A percentile compares a stretch with the other conserved stretches of the same genome.
Conservation (phyloP, 1,284 basidiomycete species). For the Ustilago sp. region DNA sequence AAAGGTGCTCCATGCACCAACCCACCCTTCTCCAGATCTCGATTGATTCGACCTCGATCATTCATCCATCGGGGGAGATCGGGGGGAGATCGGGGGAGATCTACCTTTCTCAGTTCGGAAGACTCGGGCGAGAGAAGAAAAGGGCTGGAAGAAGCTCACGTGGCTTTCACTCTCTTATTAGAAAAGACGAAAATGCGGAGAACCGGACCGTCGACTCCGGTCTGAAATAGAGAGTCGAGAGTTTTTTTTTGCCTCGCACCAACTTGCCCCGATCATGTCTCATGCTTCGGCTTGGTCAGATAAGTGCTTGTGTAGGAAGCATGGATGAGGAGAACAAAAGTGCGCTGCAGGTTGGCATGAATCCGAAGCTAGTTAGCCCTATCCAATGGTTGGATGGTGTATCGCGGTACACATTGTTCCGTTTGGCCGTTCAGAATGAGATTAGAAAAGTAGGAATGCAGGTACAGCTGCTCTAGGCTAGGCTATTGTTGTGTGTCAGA, state of each 20-base stretch:
- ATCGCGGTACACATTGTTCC: neutral
- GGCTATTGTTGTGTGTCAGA: too few species aligned
- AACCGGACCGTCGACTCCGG: neutral
- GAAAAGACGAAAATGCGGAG: neutral
- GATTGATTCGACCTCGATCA: neutral
- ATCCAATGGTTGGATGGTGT: neutral
- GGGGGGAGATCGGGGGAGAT: too few species aligned
- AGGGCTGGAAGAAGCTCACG: neutral
- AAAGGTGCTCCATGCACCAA: neutral
- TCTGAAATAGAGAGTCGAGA: neutral
- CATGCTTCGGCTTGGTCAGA: neutral
- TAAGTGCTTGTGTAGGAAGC: neutral
- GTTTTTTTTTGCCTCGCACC: neutral
- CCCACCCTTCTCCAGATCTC: slow-evolving; percentile 2
- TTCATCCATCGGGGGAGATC: neutral
- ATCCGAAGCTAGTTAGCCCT: neutral
- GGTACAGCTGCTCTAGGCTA: neutral
- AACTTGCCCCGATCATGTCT: neutral
- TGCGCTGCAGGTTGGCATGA: neutral
- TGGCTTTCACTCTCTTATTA: neutral
- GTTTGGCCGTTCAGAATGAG: neutral
- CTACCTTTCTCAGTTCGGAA: too few species aligned
- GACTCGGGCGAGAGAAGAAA: neutral
- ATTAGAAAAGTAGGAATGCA: neutral
- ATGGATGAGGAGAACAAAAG: neutral